Percentiles rank a stretch among this genome's conserved stretches.
Evolutionary conservation across 2,329 filamentous ascomycete species (phyloP).

Genomic region (Cladosporium phlei): DNA sequence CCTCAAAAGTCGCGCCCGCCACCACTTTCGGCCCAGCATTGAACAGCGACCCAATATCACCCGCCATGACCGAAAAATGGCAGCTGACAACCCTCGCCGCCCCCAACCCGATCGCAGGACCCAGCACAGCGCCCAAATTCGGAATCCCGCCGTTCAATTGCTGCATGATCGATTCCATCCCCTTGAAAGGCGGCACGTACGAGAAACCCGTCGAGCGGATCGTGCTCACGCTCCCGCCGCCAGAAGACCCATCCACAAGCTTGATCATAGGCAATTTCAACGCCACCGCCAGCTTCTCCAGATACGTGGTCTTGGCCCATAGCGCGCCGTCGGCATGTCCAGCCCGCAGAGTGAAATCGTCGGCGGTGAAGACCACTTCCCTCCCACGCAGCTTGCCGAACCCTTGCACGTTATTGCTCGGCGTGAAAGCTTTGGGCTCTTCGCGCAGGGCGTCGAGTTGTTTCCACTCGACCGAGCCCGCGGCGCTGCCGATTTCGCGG

Average conservation of each 20-base stretch:
- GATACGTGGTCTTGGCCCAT: slow-evolving; percentile 52
- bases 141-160: slow-evolving; percentile 61
- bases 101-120: slow-evolving; percentile 60
- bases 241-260: slow-evolving; percentile 59
- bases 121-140: slow-evolving; percentile 59
- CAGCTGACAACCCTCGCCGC: slow-evolving; percentile 58
- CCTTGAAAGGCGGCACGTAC: slow-evolving; percentile 56
- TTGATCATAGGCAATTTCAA: slow-evolving; percentile 58
- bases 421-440: slow-evolving; percentile 49
- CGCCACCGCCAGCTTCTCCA: slow-evolving; percentile 57
- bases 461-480: slow-evolving; percentile 56
- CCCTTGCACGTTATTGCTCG: slow-evolving; percentile 60
- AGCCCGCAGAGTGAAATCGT: slow-evolving; percentile 60
- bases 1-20: slow-evolving; percentile 58
- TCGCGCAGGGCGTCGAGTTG: slow-evolving; percentile 40
- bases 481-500: slow-evolving; percentile 56
- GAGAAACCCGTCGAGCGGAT: slow-evolving; percentile 54
- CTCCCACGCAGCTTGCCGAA: slow-evolving; percentile 47
- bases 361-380: slow-evolving; percentile 56
- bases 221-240: slow-evolving; percentile 58
- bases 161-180: slow-evolving; percentile 50
- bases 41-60: slow-evolving; percentile 57
- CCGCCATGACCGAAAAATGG: slow-evolving; percentile 64
- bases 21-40: slow-evolving; percentile 63
- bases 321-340: slow-evolving; percentile 61